phyloP scores from a whole-genome alignment of 1,284 basidiomycete genomes.

The Phlebopus sp. region DNA sequence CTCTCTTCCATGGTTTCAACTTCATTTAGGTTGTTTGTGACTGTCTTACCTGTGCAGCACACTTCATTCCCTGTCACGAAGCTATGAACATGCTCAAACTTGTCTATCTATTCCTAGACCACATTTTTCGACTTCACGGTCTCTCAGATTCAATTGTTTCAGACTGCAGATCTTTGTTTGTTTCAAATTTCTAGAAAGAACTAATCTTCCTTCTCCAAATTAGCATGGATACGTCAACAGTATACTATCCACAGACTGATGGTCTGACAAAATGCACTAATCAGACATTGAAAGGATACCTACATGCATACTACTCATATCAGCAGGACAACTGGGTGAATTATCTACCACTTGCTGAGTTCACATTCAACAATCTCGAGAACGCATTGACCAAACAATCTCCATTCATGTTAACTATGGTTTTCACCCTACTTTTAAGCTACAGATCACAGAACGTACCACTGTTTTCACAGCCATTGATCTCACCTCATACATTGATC shows the following conservation, averaged over 20 bases:
- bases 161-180: constrained; percentile 33
- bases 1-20: constrained; percentile 24
- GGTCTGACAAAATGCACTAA: constrained; percentile 45
- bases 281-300: constrained; percentile 40
- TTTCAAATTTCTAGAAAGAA: constrained; percentile 31
- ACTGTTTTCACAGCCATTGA: constrained; percentile 23
- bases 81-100: constrained; percentile 31
- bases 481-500: constrained; percentile 14
- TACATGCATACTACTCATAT: constrained; percentile 37
- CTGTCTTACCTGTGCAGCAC: constrained; percentile 17
- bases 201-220: constrained; percentile 25
- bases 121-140: constrained; percentile 33
- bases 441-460: constrained; percentile 20
- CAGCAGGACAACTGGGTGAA: constrained; percentile 46
- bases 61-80: constrained; percentile 30
- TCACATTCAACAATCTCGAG: constrained; percentile 42
- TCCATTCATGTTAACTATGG: constrained; percentile 42
- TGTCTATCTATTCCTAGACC: constrained; percentile 30
- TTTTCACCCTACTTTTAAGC: constrained; percentile 30
- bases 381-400: constrained; percentile 36
- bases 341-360: constrained; percentile 42
- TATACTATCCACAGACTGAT: constrained; percentile 36
- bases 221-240: constrained; percentile 26
- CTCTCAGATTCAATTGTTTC: constrained; percentile 31
- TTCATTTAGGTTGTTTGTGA: constrained; percentile 29